Evolutionary conservation across 345 rosid genomes (phyloP).

Genomic region (Zanthoxylum bungeanum): DNA sequence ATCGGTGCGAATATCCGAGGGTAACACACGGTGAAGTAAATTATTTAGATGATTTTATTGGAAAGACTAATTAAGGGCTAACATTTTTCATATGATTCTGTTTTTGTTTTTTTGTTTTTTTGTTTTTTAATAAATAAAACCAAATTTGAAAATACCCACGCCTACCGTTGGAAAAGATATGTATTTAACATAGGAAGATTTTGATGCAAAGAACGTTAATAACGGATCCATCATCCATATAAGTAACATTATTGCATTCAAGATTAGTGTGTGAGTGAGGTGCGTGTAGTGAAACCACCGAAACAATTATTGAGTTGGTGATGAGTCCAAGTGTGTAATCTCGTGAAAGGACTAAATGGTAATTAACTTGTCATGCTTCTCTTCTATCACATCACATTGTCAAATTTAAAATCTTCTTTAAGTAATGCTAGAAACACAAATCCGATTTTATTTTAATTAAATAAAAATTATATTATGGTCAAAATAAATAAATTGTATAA

Average conservation of each 20-base stretch:
- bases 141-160: too few species aligned
- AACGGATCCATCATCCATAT: neutral
- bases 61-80: too few species aligned
- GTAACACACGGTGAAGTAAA: neutral
- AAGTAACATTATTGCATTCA: neutral
- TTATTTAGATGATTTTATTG: neutral
- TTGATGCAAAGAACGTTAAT: neutral
- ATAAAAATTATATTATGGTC: too few species aligned
- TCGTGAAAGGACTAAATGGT: neutral
- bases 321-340: neutral
- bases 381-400: neutral
- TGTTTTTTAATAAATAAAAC: neutral
- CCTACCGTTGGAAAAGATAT: too few species aligned
- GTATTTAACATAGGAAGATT: neutral
- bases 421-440: too few species aligned
- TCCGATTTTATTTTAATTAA: too few species aligned
- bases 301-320: conserved; percentile 3
- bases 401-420: neutral
- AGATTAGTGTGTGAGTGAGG: neutral
- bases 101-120: too few species aligned
- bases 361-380: neutral
- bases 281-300: too few species aligned
- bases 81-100: too few species aligned
- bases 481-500: too few species aligned
- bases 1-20: neutral